Evolutionary conservation across 208 protist genomes (phyloP).

Genomic region (Acanthamoeba royreba): DNA sequence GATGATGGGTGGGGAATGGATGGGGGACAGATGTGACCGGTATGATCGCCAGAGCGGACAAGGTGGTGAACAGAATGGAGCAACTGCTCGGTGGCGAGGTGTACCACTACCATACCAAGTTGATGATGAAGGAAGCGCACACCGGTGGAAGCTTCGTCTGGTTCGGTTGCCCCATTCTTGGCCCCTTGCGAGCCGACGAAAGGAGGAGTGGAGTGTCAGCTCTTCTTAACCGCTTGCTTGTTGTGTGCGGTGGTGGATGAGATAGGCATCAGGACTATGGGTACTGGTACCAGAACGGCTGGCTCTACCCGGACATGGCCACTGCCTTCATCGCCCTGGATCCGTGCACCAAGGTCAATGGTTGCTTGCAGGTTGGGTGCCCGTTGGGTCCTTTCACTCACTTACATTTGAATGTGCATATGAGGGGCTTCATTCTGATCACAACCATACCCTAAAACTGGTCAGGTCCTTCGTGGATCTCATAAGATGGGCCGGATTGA

Average conservation of each 20-base stretch:
- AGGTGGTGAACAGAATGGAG: background rate
- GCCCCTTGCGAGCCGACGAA: too few species aligned
- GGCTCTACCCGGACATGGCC: slow-evolving; percentile 12
- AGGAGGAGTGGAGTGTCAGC: too few species aligned
- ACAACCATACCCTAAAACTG: background rate
- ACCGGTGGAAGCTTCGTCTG: background rate
- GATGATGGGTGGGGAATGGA: too few species aligned
- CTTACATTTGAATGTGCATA: background rate
- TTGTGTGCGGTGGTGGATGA: background rate
- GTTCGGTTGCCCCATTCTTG: background rate
- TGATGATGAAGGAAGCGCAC: slow-evolving; percentile 30
- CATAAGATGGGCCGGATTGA: slow-evolving; percentile 37
- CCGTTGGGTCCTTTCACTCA: background rate
- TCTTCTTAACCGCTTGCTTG: too few species aligned
- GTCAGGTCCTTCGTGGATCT: background rate
- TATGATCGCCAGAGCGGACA: background rate
- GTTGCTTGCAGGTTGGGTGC: slow-evolving; percentile 2
- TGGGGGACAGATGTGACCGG: background rate
- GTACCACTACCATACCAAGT: slow-evolving; percentile 46
- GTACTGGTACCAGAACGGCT: slow-evolving; percentile 49
- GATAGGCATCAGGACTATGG: slow-evolving; percentile 46
- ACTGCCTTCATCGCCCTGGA: slow-evolving; percentile 46
- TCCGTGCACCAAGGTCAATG: background rate
- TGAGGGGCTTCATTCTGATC: background rate
- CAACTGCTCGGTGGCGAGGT: slow-evolving; percentile 16